These are phyloP conservation scores for Penicillium canescens DNA, from an alignment of 495 filamentous ascomycete genomes.

Conservation along the genomic window DNA sequence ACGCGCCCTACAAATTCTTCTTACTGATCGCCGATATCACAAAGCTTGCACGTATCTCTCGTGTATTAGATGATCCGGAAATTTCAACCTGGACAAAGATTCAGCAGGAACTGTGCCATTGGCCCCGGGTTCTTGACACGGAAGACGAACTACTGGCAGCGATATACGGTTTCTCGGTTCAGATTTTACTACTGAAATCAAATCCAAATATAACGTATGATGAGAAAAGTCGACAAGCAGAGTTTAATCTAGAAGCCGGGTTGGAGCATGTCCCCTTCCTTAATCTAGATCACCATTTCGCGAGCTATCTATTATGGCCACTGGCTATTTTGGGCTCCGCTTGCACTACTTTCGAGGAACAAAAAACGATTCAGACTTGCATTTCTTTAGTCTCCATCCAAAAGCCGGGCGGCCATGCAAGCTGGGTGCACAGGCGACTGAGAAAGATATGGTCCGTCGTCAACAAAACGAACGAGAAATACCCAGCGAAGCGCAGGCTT, in stretches of 20 bases:
- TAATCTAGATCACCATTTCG: not conserved
- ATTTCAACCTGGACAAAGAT: not conserved
- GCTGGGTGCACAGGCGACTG: constrained; percentile 7
- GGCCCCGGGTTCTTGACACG: not conserved
- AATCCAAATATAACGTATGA: not conserved
- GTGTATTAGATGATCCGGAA: not conserved
- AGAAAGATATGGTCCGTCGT: constrained; percentile 2
- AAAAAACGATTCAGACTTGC: not conserved
- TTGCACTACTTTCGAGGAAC: not conserved
- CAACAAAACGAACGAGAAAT: not conserved
- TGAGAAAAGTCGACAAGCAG: not conserved
- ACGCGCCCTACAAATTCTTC: constrained; percentile 13
- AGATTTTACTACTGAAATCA: constrained; percentile 8
- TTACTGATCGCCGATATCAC: constrained; percentile 13
- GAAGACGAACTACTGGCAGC: not conserved
- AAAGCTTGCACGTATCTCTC: constrained; percentile 8
- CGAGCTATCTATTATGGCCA: constrained; percentile 13
- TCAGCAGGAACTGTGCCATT: not conserved
- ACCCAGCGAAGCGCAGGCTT: not conserved
- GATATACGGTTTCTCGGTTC: not conserved
- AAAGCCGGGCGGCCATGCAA: constrained; percentile 7
- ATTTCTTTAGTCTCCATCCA: not conserved
- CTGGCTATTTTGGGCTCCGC: constrained; percentile 10
- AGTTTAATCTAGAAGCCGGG: not conserved
- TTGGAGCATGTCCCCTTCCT: not conserved